These are phyloP conservation scores for Craterostigma plantagineum DNA, from an alignment of 257 asterid genomes.

Conservation along the genomic window DNA sequence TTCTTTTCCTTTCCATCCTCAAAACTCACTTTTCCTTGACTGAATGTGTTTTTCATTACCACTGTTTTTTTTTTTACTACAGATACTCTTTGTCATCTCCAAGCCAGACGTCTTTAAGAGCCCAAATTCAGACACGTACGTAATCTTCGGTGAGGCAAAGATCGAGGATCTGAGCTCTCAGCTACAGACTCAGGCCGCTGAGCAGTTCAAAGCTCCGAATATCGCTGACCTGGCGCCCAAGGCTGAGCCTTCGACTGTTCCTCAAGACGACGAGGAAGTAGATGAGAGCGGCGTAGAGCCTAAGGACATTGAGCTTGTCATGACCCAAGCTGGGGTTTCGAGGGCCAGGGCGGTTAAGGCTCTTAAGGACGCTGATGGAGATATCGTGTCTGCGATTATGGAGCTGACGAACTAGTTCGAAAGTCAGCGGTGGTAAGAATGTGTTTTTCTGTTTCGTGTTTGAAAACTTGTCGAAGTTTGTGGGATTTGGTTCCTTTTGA, in stretches of 20 bases:
- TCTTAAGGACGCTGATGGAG: conserved; percentile 36
- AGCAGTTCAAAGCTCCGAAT: conserved; percentile 37
- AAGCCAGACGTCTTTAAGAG: conserved; percentile 66
- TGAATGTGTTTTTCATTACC: too few relatives aligned
- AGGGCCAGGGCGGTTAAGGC: conserved; percentile 29
- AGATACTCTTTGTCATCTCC: conserved; percentile 44
- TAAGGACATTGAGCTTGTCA: conserved; percentile 31
- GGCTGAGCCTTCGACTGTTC: conserved; percentile 20
- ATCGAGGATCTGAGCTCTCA: conserved; percentile 49
- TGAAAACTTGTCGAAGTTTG: too few relatives aligned
- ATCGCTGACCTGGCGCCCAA: conserved; percentile 15
- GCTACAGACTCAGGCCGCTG: conserved; percentile 49
- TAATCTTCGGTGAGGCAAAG: conserved; percentile 58
- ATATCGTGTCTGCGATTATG: conserved; percentile 44
- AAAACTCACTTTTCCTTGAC: background rate
- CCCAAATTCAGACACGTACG: conserved; percentile 48
- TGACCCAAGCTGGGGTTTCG: conserved; percentile 39
- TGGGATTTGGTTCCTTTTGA: too few relatives aligned
- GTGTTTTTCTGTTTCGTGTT: too few relatives aligned
- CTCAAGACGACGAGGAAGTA: conserved; percentile 38
- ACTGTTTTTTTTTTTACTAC: conserved; percentile 1
- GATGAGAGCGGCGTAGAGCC: conserved; percentile 37
- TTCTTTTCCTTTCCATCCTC: background rate
- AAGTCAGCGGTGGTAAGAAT: background rate
- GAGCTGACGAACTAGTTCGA: conserved; percentile 29